These are phyloP conservation scores for Zalaria sp. DNA, from an alignment of 2,329 filamentous ascomycete species.

Conservation along the genomic window DNA sequence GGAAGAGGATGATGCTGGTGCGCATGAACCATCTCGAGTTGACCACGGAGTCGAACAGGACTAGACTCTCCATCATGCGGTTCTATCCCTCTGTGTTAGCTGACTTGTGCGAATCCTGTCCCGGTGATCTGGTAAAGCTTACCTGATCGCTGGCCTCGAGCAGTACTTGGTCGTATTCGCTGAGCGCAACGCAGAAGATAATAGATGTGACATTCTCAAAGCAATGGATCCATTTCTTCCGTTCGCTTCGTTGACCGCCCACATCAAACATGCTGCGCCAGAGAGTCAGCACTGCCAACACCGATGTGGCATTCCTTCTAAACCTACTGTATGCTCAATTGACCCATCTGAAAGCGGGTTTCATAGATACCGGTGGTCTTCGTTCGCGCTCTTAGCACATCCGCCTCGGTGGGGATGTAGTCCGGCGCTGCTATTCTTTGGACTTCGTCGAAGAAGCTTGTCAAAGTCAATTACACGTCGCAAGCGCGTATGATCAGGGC, in stretches of 20 bases:
- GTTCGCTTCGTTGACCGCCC: conserved; percentile 87
- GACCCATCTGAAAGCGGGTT: conserved; percentile 96
- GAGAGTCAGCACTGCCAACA: conserved; percentile 12
- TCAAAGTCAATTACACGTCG: conserved; percentile 6
- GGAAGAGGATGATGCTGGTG: conserved; percentile 94
- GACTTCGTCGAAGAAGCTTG: conserved; percentile 90
- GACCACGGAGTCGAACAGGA: conserved; percentile 95
- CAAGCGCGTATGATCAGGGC: background rate
- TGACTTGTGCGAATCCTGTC: conserved; percentile 8
- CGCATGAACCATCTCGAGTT: conserved; percentile 99
- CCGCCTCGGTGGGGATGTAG: conserved; percentile 86
- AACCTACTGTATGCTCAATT: conserved; percentile 92
- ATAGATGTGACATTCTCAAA: conserved; percentile 99
- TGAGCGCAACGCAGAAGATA: conserved; percentile 95
- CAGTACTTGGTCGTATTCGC: conserved; percentile 95
- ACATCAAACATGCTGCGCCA: conserved; percentile 89
- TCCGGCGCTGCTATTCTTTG: conserved; percentile 68
- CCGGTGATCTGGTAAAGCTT: conserved; percentile 18
- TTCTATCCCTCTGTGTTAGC: conserved; percentile 46
- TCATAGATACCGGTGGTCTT: conserved; percentile 99
- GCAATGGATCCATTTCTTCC: conserved; percentile 99
- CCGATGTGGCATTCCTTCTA: background rate
- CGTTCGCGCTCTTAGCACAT: conserved; percentile 87
- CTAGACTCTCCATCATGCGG: conserved; percentile 97
- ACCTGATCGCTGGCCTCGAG: conserved; percentile 96